These are phyloP conservation scores for Didymella arachidicola DNA, from an alignment of 2,329 filamentous ascomycete genomes.

Conservation along the genomic window DNA sequence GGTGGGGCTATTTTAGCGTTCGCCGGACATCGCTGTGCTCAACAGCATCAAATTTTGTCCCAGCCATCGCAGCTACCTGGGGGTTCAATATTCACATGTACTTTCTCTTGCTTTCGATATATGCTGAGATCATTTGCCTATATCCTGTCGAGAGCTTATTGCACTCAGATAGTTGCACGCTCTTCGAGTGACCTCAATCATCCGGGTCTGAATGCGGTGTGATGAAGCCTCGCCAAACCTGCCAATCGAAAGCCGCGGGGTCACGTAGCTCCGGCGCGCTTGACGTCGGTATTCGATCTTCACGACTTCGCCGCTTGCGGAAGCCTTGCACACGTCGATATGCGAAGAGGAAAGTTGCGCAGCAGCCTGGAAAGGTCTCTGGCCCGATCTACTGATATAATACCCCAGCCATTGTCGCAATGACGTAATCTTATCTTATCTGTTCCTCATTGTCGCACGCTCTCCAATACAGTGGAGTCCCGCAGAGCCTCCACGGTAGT, in stretches of 20 bases:
- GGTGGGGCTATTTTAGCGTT: constrained; percentile 9
- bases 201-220: constrained; percentile 17
- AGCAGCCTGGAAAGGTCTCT: background rate
- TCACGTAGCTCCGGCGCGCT: constrained; percentile 1
- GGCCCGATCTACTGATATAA: background rate
- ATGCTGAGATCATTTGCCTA: background rate
- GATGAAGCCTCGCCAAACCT: constrained; percentile 26
- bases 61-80: background rate
- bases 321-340: background rate
- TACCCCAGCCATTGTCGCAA: background rate
- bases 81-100: background rate
- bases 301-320: background rate
- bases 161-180: background rate
- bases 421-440: too few species aligned
- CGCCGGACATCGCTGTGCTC: constrained; percentile 12
- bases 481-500: too few species aligned
- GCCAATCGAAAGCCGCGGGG: constrained; percentile 31
- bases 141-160: background rate
- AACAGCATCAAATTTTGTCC: constrained; percentile 12
- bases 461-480: too few species aligned
- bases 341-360: background rate
- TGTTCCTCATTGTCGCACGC: too few species aligned
- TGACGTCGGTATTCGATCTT: constrained; percentile 9
- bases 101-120: background rate
- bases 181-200: constrained; percentile 9